phyloP scores from a whole-genome alignment of 148 eudicot genomes.

The Oxyria digyna region DNA sequence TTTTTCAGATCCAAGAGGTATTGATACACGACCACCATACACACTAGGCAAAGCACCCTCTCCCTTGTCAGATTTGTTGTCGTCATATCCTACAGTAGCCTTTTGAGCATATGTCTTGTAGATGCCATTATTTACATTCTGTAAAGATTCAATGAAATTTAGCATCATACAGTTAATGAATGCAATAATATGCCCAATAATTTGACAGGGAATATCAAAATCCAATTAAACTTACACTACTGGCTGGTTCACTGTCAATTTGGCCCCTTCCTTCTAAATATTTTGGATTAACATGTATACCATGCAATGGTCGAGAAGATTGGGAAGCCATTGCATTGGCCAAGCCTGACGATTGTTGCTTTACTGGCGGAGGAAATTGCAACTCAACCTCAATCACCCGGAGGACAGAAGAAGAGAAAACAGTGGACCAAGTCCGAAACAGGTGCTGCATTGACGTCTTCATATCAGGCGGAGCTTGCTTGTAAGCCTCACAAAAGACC shows the following conservation, averaged over 20 bases:
- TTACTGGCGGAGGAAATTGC: conserved; percentile 44
- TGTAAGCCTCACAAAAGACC: conserved; percentile 83
- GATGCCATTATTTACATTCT: conserved; percentile 33
- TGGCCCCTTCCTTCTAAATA: conserved; percentile 35
- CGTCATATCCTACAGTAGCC: conserved; percentile 27
- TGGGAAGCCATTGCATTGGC: conserved; percentile 43
- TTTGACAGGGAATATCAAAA: not conserved
- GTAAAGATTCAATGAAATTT: conserved; percentile 3
- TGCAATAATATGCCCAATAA: not conserved
- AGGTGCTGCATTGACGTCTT: conserved; percentile 74
- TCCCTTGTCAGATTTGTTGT: conserved; percentile 34
- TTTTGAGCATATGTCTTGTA: conserved; percentile 20
- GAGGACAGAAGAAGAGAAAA: conserved; percentile 69
- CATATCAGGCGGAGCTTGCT: conserved; percentile 54
- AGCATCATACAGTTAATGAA: not conserved
- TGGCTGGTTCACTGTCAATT: not conserved
- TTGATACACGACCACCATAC: conserved; percentile 30
- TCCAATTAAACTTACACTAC: not conserved
- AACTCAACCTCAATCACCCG: conserved; percentile 52
- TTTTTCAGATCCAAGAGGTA: conserved; percentile 6
- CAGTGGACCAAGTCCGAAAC: conserved; percentile 85
- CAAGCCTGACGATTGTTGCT: conserved; percentile 41
- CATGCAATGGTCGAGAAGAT: conserved; percentile 86
- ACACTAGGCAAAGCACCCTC: conserved; percentile 27
- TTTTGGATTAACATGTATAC: conserved; percentile 94